These are phyloP conservation scores for Penicillium thymicola DNA, from an alignment of 2,329 filamentous ascomycete genomes.

Conservation along the genomic window DNA sequence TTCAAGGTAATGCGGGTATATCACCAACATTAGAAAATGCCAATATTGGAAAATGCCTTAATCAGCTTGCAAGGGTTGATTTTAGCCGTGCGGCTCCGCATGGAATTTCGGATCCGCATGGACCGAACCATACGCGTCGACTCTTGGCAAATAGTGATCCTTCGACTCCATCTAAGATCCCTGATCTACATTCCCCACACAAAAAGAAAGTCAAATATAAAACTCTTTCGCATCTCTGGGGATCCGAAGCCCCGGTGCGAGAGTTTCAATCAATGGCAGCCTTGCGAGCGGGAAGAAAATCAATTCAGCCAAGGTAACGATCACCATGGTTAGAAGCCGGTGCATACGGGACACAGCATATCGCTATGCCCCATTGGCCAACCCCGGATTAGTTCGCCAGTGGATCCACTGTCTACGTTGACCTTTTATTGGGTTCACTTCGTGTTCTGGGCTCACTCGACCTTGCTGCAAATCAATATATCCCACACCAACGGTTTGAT, in stretches of 20 bases:
- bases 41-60: too few relatives aligned
- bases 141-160: not conserved
- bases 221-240: not conserved
- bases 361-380: not conserved
- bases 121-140: not conserved
- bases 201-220: not conserved
- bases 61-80: not conserved
- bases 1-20: not conserved
- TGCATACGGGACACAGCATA: too few relatives aligned
- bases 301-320: not conserved
- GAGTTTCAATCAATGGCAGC: not conserved
- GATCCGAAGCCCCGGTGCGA: not conserved
- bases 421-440: not conserved
- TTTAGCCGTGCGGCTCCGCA: slow-evolving; percentile 11
- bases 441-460: not conserved
- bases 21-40: not conserved
- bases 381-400: not conserved
- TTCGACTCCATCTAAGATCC: not conserved
- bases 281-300: too few relatives aligned
- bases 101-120: slow-evolving; percentile 1
- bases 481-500: not conserved
- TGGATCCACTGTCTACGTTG: not conserved
- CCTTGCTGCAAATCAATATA: not conserved
- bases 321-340: not conserved
- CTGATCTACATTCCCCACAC: not conserved